A percentile compares a stretch with the other conserved stretches of the same genome.
phyloP scores from a whole-genome alignment of 2,329 filamentous ascomycete genomes.

The Aureobasidium melanogenum region DNA sequence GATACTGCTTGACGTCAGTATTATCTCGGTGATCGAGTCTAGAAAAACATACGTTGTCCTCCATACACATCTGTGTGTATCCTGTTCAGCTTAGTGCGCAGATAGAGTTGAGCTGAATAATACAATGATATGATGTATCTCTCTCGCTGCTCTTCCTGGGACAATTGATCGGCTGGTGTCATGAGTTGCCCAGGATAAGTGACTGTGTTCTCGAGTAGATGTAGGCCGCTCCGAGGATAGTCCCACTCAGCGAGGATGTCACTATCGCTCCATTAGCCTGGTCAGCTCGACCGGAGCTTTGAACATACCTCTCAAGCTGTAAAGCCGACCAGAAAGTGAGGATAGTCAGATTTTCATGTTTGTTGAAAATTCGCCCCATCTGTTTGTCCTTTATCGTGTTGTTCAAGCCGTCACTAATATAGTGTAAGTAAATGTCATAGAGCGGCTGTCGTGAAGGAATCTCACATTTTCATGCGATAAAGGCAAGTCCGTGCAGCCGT shows the following conservation, averaged over 20 bases:
- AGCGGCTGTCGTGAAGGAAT: not conserved
- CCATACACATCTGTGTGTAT: constrained; percentile 49
- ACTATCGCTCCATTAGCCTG: constrained; percentile 35
- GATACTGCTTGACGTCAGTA: not conserved
- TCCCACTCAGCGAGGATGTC: constrained; percentile 82
- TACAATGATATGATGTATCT: constrained; percentile 42
- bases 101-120: constrained; percentile 53
- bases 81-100: constrained; percentile 48
- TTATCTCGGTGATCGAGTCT: not conserved
- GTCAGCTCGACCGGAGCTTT: not conserved
- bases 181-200: not conserved
- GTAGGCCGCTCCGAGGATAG: constrained; percentile 44
- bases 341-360: constrained; percentile 33
- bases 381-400: not conserved
- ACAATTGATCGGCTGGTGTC: not conserved
- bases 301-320: constrained; percentile 71
- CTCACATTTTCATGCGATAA: constrained; percentile 14
- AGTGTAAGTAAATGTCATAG: not conserved
- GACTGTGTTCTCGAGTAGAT: constrained; percentile 49
- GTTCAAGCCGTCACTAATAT: not conserved
- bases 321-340: constrained; percentile 88
- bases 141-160: not conserved
- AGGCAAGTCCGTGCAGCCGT: constrained; percentile 17
- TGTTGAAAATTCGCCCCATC: constrained; percentile 13
- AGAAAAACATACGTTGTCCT: constrained; percentile 24